Conservation (phyloP, 805 yeast genomes). For the Yueomyces sp. region DNA sequence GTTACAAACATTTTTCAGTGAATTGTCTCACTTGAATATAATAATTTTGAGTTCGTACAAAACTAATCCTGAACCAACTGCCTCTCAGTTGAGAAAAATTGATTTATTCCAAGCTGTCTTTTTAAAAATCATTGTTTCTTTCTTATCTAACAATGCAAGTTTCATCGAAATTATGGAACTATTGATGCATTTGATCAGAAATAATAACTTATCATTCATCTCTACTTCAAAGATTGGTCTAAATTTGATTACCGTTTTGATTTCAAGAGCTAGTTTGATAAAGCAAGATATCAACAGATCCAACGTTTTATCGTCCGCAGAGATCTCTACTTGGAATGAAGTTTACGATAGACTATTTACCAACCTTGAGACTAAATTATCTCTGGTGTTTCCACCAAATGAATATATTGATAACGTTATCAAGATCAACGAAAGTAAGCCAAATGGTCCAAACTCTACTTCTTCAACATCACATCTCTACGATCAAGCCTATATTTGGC, state of each 20-base stretch:
- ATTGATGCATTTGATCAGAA: slow-evolving; percentile 54
- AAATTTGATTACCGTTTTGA: slow-evolving; percentile 75
- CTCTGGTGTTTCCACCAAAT: slow-evolving; percentile 70
- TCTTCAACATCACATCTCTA: slow-evolving; percentile 13
- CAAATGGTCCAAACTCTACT: slow-evolving; percentile 8
- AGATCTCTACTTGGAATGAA: slow-evolving; percentile 48
- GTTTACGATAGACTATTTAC: slow-evolving; percentile 76
- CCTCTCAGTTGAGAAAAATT: slow-evolving; percentile 40
- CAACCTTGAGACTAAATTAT: slow-evolving; percentile 62
- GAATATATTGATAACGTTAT: slow-evolving; percentile 16
- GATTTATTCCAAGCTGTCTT: slow-evolving; percentile 72
- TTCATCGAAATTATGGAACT: slow-evolving; percentile 69
- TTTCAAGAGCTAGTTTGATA: slow-evolving; percentile 84
- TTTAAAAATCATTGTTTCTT: slow-evolving; percentile 70
- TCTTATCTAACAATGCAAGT: slow-evolving; percentile 62
- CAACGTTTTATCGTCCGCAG: slow-evolving; percentile 27
- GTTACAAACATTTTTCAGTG: slow-evolving; percentile 65
- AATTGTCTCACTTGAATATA: slow-evolving; percentile 67
- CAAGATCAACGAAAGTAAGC: not conserved
- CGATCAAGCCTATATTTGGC: slow-evolving; percentile 88
- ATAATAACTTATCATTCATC: slow-evolving; percentile 47
- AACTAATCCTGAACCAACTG: slow-evolving; percentile 44
- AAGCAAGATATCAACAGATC: slow-evolving; percentile 57
- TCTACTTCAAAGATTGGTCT: slow-evolving; percentile 65
- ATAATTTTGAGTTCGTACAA: slow-evolving; percentile 69